A percentile compares a stretch with the other conserved stretches of the same genome.
These are phyloP conservation scores for Globisporangium irregulare DNA, from an alignment of 352 stramenopile species.

Conservation along the genomic window DNA sequence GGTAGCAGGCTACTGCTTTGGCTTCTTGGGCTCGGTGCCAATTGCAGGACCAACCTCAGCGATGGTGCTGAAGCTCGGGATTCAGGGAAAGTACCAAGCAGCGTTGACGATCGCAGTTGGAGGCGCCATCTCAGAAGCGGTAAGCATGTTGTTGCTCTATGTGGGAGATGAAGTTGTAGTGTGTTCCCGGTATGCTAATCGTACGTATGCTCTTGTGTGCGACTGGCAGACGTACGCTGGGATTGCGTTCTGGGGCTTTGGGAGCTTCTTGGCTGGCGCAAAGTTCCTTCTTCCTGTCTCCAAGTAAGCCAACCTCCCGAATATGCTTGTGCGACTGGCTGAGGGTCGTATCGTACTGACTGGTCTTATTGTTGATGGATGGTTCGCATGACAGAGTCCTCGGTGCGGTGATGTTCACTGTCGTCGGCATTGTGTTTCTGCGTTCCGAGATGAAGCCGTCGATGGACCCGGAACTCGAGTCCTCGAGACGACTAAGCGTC, in stretches of 20 bases:
- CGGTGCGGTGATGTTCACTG: conserved; percentile 82
- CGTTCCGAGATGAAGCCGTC: conserved; percentile 78
- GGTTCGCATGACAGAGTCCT: conserved; percentile 45
- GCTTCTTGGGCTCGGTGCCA: conserved; percentile 82
- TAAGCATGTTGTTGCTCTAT: conserved; percentile 20
- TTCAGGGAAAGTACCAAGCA: conserved; percentile 82
- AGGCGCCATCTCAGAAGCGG: conserved; percentile 80
- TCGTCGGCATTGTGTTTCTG: conserved; percentile 79
- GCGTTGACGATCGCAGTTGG: conserved; percentile 80
- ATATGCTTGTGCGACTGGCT: not conserved
- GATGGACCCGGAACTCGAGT: conserved; percentile 53
- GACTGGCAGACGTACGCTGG: conserved; percentile 71
- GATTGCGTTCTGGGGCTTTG: conserved; percentile 89
- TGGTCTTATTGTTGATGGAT: conserved; percentile 5
- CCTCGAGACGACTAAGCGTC: conserved; percentile 47
- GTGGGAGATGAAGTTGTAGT: not conserved
- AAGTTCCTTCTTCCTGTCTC: conserved; percentile 83
- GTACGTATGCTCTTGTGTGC: conserved; percentile 6
- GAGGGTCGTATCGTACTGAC: not conserved
- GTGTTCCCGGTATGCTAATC: conserved; percentile 1
- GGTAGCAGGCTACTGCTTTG: conserved; percentile 79
- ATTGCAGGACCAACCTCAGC: conserved; percentile 81
- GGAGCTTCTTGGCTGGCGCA: conserved; percentile 79
- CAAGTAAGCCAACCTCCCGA: conserved; percentile 47
- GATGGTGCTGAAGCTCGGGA: conserved; percentile 86